Base-by-base conservation (phyloP, 2,329 filamentous ascomycete species). In the Arthrobotrys conoides region DNA sequence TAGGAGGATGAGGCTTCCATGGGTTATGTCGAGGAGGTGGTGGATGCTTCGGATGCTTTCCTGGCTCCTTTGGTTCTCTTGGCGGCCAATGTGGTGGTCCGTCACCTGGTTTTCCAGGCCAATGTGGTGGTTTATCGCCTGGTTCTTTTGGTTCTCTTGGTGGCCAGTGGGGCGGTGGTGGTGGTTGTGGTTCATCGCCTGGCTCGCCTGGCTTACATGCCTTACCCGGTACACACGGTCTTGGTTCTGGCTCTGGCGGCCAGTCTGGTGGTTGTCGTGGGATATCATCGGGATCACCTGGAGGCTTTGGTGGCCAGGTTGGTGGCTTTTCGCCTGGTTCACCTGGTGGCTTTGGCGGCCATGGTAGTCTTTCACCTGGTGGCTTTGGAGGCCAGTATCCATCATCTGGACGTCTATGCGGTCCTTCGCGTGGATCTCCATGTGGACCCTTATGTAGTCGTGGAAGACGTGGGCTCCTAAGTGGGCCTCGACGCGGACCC, bases 1-100 rank as follows among this genome's bases (percentile, higher is more conserved):
- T 91, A 5, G 89, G 72, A 12, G 20, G 49, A 36, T 72, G 63
- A n/a, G 59, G 70, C 30, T 69, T 59, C 27, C 44, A 59, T 30
- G 22, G 33, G 24, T 49, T 41, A 27, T 46, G 76, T 33, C 41
- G 69, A 30, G 73, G 73, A 30, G 73, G 73, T 12, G 73, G 73
- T 12, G 73, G 73, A 12, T 38, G 46, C 10, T 27, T 27, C 5
- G 57, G 57, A 20, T 18, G 12, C 5, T 36, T 38, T n/a, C 30
- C 30, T 20, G 44, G 64, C 9, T 61, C 24, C 5, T 20, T 18
- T 49, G 64, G 53, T 22, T 57, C 24, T 27, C 71, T 55, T 10
- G 72, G 66, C 20, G 49, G 59, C 27, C 57, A 49, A 16, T 51
- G 48, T 18, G 61, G 61, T 24, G 59, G 57, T 20, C 22, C 24